phyloP scores from a whole-genome alignment of 306 rosid species.

The Ammopiptanthus mongolicus region DNA sequence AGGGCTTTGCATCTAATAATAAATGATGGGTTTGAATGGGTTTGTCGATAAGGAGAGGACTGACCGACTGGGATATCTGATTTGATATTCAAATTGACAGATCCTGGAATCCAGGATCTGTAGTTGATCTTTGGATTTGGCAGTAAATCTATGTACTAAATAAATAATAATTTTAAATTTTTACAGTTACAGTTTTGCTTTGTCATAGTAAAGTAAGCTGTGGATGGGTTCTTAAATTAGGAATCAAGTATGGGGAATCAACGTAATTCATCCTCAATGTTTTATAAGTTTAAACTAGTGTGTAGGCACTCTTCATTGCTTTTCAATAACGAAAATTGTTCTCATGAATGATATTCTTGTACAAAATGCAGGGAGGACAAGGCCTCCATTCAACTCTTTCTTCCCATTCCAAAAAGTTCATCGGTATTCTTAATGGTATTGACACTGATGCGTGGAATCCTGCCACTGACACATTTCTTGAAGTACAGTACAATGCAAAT shows the following conservation, averaged over 20 bases:
- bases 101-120: neutral
- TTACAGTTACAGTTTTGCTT: neutral
- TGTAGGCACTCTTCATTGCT: neutral
- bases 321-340: slow-evolving; percentile 14
- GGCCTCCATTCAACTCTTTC: slow-evolving; percentile 88
- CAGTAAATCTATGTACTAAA: neutral
- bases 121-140: neutral
- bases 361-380: slow-evolving; percentile 66
- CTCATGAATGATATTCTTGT: slow-evolving; percentile 22
- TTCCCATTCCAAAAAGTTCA: slow-evolving; percentile 73
- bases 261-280: neutral
- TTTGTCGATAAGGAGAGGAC: no score
- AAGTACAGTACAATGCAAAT: slow-evolving; percentile 72
- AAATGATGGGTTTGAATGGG: neutral
- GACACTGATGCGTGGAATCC: slow-evolving; percentile 96
- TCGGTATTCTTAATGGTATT: slow-evolving; percentile 90
- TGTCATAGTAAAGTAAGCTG: neutral
- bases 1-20: neutral
- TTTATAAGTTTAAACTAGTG: slow-evolving; percentile 10
- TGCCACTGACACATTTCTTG: slow-evolving; percentile 61
- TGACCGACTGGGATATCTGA: neutral
- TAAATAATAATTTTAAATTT: neutral
- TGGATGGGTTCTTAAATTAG: neutral
- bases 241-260: neutral
- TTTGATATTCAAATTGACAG: slow-evolving; percentile 13